Evolutionary conservation across 768 basidiomycete species (phyloP), one percentile per base, ranked within the genome.

Genomic region (Rhizopogon salebrosus): DNA sequence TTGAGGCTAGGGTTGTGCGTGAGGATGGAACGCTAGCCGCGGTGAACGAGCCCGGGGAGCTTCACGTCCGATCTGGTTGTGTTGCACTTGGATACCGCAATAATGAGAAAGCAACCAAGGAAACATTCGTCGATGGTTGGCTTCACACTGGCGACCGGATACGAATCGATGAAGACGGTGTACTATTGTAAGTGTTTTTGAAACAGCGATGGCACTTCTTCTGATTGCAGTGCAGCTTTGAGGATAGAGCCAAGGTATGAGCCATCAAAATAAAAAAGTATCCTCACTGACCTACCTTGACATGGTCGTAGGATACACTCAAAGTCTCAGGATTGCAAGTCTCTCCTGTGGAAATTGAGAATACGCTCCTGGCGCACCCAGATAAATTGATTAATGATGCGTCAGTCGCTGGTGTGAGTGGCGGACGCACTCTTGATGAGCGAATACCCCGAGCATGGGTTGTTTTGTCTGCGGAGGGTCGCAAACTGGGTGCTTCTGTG

Each of bases 241-340:
- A 82, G 11, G 89, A 92, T 64, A 77, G 90, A 49, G 74, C 76
- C n/a, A 91, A 92, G 78, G 87, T 85, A 48, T 55, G 29, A 37
- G 50, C 35, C 36, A 14, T 3, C 18, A 9, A 27, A 41, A 26
- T 22, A 66, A 72, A 63, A 59, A 64, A 42, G 5, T 41, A n/a
- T 4, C 40, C 14, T 9, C 46, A 26, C 20, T 26, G 5, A 18
- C 20, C 48, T 40, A 7, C 29, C 23, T 11, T 26, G 48, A 35
- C 11, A 46, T 42, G 22, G 45, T 14, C 20, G 22, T 23, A 89
- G 83, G 90, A 92, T 61, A 89, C 82, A 0, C 73, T 92, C 20
- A 92, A 92, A 62, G 77, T 92, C 3, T 89, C 87, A 0, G 90
- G 89, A 3, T 74, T 73, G 45, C 90, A 92, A 66, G 90, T 92